These are phyloP conservation scores for Suhomyces taliae DNA, from an alignment of 1,139 yeast species.

Conservation along the genomic window DNA sequence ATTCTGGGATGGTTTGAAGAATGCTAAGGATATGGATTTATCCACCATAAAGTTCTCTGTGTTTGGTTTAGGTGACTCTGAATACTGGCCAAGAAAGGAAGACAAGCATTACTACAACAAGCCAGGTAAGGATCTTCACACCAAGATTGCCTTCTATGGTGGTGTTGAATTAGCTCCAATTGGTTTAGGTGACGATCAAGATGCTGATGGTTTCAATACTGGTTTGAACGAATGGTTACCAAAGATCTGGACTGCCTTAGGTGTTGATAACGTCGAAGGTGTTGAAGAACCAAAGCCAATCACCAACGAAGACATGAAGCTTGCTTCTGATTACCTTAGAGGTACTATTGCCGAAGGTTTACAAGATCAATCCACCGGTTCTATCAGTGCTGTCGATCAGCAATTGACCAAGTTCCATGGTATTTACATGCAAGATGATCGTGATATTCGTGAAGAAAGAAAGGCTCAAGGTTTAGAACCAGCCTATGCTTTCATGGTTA, in stretches of 20 bases:
- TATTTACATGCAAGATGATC: constrained; percentile 97
- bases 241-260: constrained; percentile 81
- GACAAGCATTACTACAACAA: constrained; percentile 92
- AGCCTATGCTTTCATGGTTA: constrained; percentile 93
- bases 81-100: constrained; percentile 97
- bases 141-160: constrained; percentile 66
- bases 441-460: constrained; percentile 92
- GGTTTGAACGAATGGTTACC: constrained; percentile 90
- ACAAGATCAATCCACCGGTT: constrained; percentile 81
- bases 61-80: constrained; percentile 91
- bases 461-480: constrained; percentile 93
- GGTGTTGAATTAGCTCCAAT: constrained; percentile 71
- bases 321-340: constrained; percentile 80
- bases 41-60: constrained; percentile 69
- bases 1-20: constrained; percentile 84
- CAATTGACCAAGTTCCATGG: constrained; percentile 97
- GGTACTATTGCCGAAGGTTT: constrained; percentile 93
- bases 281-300: constrained; percentile 95
- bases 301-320: constrained; percentile 94
- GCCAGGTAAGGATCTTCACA: constrained; percentile 76
- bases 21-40: constrained; percentile 69
- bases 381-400: constrained; percentile 89
- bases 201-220: constrained; percentile 91
- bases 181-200: constrained; percentile 96
- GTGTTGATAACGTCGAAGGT: constrained; percentile 79